A percentile compares a stretch with the other conserved stretches of the same genome.
phyloP scores from a whole-genome alignment of 164 flowering plant species.

The Tinospora cordifolia region DNA sequence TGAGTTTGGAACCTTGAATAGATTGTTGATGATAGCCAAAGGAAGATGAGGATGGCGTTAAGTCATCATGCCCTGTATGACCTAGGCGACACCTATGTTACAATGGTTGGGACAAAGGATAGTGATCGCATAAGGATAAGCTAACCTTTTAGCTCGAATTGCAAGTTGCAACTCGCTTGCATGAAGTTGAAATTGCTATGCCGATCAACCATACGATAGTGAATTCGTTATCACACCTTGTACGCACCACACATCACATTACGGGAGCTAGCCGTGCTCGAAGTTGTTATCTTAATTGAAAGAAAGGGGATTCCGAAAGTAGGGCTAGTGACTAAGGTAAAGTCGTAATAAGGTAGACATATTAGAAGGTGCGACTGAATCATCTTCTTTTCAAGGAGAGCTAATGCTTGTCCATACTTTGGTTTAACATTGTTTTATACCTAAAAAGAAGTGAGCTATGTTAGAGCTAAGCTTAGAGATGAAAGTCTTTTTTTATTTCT shows the following conservation, averaged over 20 bases:
- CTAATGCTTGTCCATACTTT: no score
- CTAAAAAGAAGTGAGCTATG: not conserved
- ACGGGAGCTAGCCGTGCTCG: no score
- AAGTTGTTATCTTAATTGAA: no score
- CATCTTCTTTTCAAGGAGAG: no score
- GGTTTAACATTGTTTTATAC: not conserved
- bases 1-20: conserved; percentile 3
- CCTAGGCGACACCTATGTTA: not conserved
- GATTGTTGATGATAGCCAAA: not conserved
- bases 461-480: not conserved
- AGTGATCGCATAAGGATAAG: not conserved
- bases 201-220: not conserved
- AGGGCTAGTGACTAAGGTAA: no score
- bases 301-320: no score
- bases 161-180: not conserved
- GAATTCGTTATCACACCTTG: no score
- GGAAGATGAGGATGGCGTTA: no score
- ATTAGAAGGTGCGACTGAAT: no score
- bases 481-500: not conserved
- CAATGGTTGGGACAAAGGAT: not conserved
- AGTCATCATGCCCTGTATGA: no score
- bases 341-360: no score
- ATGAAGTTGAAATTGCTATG: not conserved
- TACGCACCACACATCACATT: no score
- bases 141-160: not conserved